These are phyloP conservation scores for Candida ipomoeae DNA, from an alignment of 805 yeast species.

Conservation along the genomic window DNA sequence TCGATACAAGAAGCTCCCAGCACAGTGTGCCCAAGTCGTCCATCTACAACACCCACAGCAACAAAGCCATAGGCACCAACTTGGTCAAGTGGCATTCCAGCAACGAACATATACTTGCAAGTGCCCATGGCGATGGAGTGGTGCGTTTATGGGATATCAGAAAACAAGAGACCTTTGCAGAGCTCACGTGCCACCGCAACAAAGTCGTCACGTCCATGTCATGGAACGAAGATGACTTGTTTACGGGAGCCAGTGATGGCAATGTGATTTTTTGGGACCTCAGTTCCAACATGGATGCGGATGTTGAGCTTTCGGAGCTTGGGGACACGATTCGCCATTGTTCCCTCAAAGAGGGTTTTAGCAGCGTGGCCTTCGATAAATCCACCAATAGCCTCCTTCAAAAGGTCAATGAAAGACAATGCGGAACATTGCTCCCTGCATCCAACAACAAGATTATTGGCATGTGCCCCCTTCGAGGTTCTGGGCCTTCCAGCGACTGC, in stretches of 20 bases:
- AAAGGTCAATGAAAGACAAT: slow-evolving; percentile 42
- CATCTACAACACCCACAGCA: slow-evolving; percentile 7
- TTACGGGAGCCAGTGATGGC: slow-evolving; percentile 63
- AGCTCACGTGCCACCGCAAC: slow-evolving; percentile 53
- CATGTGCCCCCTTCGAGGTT: slow-evolving; percentile 32
- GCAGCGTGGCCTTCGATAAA: slow-evolving; percentile 36
- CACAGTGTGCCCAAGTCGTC: slow-evolving; percentile 30
- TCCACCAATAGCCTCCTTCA: slow-evolving; percentile 29
- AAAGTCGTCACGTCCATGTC: slow-evolving; percentile 48
- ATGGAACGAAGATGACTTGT: slow-evolving; percentile 55
- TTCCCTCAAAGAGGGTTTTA: slow-evolving; percentile 44
- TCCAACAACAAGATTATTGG: slow-evolving; percentile 48
- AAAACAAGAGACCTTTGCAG: slow-evolving; percentile 49
- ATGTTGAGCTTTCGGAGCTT: slow-evolving; percentile 12
- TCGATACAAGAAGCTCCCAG: slow-evolving; percentile 58
- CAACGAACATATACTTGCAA: slow-evolving; percentile 59
- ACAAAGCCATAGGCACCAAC: slow-evolving; percentile 29
- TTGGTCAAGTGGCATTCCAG: slow-evolving; percentile 60
- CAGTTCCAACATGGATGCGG: slow-evolving; percentile 20
- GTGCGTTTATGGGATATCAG: slow-evolving; percentile 76
- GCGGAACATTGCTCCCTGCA: slow-evolving; percentile 62
- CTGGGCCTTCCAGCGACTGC: slow-evolving; percentile 21
- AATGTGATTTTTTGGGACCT: slow-evolving; percentile 66
- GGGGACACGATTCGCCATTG: slow-evolving; percentile 26
- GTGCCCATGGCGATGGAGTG: slow-evolving; percentile 54